phyloP scores from a whole-genome alignment of 2,329 filamentous ascomycete genomes.

The Zasmidium angulare region DNA sequence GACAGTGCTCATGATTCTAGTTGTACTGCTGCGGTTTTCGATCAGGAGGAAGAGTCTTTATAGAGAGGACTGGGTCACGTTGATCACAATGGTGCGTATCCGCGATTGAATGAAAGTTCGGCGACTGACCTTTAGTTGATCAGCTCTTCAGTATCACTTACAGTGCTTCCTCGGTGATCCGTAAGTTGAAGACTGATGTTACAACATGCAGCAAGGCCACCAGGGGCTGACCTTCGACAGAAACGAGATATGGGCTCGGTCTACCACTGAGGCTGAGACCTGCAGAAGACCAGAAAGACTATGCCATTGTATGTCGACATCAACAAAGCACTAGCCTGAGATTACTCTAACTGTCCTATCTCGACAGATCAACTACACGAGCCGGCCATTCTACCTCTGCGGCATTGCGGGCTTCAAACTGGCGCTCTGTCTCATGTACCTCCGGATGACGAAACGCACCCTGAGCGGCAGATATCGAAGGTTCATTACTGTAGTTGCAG shows the following conservation, averaged over 20 bases:
- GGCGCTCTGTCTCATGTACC: constrained; percentile 18
- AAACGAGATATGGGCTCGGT: constrained; percentile 17
- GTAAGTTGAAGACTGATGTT: background rate
- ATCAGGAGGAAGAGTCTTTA: constrained; percentile 14
- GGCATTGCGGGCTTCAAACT: constrained; percentile 21
- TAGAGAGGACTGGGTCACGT: constrained; percentile 19
- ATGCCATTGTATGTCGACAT: constrained; percentile 1
- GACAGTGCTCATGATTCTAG: constrained; percentile 12
- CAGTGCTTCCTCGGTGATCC: constrained; percentile 12
- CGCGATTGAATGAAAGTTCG: background rate
- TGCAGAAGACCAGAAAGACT: constrained; percentile 7
- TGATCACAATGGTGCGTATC: constrained; percentile 15
- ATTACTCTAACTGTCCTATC: background rate
- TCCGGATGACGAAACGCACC: constrained; percentile 19
- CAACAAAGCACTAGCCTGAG: background rate
- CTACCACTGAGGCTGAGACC: constrained; percentile 12
- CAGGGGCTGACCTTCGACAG: background rate
- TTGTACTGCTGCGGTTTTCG: constrained; percentile 15
- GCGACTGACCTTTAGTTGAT: background rate
- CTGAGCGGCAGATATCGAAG: constrained; percentile 9
- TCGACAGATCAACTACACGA: constrained; percentile 12
- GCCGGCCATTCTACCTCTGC: constrained; percentile 18
- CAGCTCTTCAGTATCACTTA: constrained; percentile 17
- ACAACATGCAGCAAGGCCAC: too few relatives aligned
- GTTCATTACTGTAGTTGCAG: constrained; percentile 17